Evolutionary conservation across 495 filamentous ascomycete genomes (phyloP).

Genomic region (Penicillium parvum): DNA sequence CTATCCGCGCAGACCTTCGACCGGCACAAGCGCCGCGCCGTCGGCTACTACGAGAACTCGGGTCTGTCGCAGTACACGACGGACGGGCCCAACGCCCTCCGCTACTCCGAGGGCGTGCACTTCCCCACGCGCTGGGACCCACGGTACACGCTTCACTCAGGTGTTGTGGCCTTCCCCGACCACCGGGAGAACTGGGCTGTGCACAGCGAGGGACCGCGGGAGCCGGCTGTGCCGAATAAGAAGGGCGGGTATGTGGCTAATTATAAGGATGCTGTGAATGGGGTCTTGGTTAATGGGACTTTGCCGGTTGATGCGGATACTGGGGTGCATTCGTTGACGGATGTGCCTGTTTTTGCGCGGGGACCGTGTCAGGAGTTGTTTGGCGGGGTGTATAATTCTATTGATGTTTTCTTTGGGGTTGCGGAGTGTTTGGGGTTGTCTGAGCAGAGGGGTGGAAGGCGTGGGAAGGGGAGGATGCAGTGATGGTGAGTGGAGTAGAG

Average conservation of each 20-base stretch:
- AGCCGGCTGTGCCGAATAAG: constrained; percentile 43
- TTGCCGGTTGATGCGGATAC: constrained; percentile 50
- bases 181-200: constrained; percentile 63
- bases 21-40: constrained; percentile 60
- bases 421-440: constrained; percentile 63
- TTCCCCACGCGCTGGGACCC: constrained; percentile 76
- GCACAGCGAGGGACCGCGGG: constrained; percentile 51
- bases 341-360: constrained; percentile 68
- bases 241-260: constrained; percentile 54
- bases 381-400: constrained; percentile 61
- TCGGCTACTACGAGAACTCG: constrained; percentile 62
- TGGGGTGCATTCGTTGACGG: constrained; percentile 70
- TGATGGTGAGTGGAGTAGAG: too few species aligned
- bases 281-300: constrained; percentile 66
- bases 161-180: constrained; percentile 61
- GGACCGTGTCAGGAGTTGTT: constrained; percentile 71
- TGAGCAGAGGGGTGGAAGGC: constrained; percentile 15
- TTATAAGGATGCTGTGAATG: constrained; percentile 56
- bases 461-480: too few species aligned
- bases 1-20: constrained; percentile 53
- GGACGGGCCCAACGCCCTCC: constrained; percentile 32
- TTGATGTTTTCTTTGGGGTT: constrained; percentile 70
- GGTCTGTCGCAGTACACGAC: constrained; percentile 66
- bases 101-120: constrained; percentile 58
- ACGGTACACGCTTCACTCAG: constrained; percentile 65